Evolutionary conservation across 106 monocot genomes (phyloP).

Genomic region (Amphibolis antarctica): DNA sequence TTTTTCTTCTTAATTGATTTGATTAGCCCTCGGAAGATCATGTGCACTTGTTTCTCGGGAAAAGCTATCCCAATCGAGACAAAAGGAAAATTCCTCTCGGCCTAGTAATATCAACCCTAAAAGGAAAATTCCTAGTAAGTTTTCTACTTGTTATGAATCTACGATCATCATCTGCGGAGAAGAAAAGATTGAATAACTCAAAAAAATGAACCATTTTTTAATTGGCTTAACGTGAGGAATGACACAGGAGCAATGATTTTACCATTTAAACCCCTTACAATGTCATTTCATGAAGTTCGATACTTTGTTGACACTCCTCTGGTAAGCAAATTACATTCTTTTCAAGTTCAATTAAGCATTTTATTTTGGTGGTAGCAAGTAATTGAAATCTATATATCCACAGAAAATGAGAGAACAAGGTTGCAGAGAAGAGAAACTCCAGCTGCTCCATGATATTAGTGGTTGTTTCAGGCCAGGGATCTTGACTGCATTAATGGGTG

Average conservation of each 20-base stretch:
- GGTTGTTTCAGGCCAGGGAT: constrained; percentile 21
- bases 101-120: no score
- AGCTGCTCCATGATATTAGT: constrained; percentile 12
- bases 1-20: constrained; percentile 3
- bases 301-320: constrained; percentile 61
- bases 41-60: constrained; percentile 56
- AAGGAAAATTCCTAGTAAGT: no score
- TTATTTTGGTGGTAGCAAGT: neutral
- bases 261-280: constrained; percentile 49
- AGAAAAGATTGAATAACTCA: neutral
- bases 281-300: constrained; percentile 53
- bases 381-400: neutral
- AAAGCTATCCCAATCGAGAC: constrained; percentile 33
- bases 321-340: constrained; percentile 15
- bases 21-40: constrained; percentile 51
- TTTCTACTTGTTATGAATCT: no score
- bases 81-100: neutral
- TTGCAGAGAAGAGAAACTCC: constrained; percentile 5
- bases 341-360: neutral
- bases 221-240: neutral
- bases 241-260: constrained; percentile 45
- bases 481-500: constrained; percentile 18
- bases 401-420: constrained; percentile 13
- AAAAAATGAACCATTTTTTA: neutral
- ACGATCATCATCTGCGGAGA: no score